Conservation (phyloP, 2,329 filamentous ascomycete species). For the Diplodia scrobiculata region DNA sequence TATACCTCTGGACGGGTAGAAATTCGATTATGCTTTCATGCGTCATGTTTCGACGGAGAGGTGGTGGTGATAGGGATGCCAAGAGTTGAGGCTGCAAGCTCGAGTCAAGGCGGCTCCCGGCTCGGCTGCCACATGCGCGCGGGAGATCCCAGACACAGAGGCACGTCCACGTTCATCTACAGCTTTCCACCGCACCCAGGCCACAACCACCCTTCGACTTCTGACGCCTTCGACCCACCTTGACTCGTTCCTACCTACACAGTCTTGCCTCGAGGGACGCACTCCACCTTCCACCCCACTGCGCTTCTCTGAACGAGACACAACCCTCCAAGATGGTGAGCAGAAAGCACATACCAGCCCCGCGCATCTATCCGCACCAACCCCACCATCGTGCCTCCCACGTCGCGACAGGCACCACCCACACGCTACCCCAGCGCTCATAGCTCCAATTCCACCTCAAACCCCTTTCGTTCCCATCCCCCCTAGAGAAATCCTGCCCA, state of each 20-base stretch:
- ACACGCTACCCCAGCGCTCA: neutral
- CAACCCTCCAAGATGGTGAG: slow-evolving; percentile 8
- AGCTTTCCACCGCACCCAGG: slow-evolving; percentile 11
- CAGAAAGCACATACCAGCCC: neutral
- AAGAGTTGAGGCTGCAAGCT: slow-evolving; percentile 16
- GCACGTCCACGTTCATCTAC: slow-evolving; percentile 24
- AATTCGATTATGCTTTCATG: slow-evolving; percentile 2
- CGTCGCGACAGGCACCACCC: neutral
- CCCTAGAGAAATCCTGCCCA: neutral
- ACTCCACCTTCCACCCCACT: neutral
- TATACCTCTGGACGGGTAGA: slow-evolving; percentile 8
- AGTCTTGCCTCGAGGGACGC: neutral
- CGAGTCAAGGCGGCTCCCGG: slow-evolving; percentile 14
- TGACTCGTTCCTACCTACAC: neutral
- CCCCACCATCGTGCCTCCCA: neutral
- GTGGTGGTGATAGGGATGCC: neutral
- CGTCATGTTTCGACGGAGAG: neutral
- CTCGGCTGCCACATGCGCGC: slow-evolving; percentile 3
- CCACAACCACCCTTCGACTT: neutral
- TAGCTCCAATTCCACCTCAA: neutral
- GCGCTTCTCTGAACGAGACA: neutral
- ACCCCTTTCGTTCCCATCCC: neutral
- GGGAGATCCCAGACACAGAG: neutral
- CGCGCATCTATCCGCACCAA: neutral
- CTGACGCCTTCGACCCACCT: neutral